phyloP scores from a whole-genome alignment of 768 basidiomycete genomes.

The Boletus rubroflammeus region DNA sequence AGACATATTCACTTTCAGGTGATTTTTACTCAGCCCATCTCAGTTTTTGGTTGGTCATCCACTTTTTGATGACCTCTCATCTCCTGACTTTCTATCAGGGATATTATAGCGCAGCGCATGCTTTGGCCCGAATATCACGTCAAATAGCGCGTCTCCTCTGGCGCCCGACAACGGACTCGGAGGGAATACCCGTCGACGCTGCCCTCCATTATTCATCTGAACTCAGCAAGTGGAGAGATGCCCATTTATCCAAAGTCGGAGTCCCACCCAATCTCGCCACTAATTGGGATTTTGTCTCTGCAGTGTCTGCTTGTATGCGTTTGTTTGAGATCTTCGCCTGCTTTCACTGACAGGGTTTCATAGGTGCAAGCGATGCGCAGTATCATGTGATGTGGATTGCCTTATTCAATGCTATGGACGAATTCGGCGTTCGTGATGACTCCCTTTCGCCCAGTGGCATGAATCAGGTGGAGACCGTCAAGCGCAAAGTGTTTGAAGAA shows the following conservation, averaged over 20 bases:
- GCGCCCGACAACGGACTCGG: constrained; percentile 70
- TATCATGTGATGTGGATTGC: constrained; percentile 93
- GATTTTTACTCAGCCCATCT: constrained; percentile 9
- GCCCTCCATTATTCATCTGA: constrained; percentile 52
- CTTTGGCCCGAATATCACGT: constrained; percentile 78
- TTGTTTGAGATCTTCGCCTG: neutral
- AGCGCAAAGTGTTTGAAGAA: constrained; percentile 73
- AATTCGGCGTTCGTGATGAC: constrained; percentile 75
- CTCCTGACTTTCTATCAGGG: constrained; percentile 44
- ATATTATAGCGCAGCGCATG: constrained; percentile 80
- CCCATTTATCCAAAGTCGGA: constrained; percentile 73
- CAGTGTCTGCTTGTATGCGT: constrained; percentile 57
- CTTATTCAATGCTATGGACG: constrained; percentile 76
- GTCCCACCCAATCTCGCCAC: constrained; percentile 82
- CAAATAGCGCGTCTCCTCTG: constrained; percentile 79
- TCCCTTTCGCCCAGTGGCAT: constrained; percentile 32
- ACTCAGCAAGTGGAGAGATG: constrained; percentile 70
- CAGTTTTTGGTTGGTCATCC: constrained; percentile 63
- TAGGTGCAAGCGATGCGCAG: constrained; percentile 81
- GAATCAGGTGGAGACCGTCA: constrained; percentile 63
- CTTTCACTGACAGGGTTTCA: neutral
- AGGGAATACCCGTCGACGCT: constrained; percentile 72
- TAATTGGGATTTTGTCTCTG: constrained; percentile 86
- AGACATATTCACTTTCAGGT: neutral
- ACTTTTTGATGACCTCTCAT: neutral